phyloP scores from a whole-genome alignment of 176 grass and related monocot genomes.

The Bromus sterilis region DNA sequence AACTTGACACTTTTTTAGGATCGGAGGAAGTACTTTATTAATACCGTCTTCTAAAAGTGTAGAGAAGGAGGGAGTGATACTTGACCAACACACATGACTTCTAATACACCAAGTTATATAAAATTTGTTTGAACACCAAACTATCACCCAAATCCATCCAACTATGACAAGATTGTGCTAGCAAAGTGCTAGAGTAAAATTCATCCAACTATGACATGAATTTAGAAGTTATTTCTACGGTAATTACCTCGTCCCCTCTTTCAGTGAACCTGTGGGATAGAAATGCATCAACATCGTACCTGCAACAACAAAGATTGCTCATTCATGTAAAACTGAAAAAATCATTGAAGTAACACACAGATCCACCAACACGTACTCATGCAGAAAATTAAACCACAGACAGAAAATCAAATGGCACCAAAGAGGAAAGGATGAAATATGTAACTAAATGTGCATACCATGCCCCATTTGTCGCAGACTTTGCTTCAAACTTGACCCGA shows the following conservation, averaged over 20 bases:
- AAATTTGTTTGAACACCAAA: no score
- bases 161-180: not conserved
- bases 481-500: conserved; percentile 65
- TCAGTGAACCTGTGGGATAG: conserved; percentile 52
- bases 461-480: conserved; percentile 73
- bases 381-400: not conserved
- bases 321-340: not conserved
- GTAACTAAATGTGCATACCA: conserved; percentile 41
- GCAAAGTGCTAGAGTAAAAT: not conserved
- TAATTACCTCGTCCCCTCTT: conserved; percentile 54
- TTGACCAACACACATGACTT: not conserved
- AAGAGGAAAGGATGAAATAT: not conserved
- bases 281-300: conserved; percentile 79
- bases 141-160: not conserved
- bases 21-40: not conserved
- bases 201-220: not conserved
- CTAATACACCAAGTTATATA: not conserved
- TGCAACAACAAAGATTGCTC: conserved; percentile 14
- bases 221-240: not conserved
- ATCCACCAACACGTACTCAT: no score
- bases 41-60: not conserved
- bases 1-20: no score
- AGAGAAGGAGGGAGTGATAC: not conserved
- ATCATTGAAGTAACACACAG: no score
- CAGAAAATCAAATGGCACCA: not conserved